phyloP scores from a whole-genome alignment of 2,329 filamentous ascomycete species.

The Aspergillus chevalieri region DNA sequence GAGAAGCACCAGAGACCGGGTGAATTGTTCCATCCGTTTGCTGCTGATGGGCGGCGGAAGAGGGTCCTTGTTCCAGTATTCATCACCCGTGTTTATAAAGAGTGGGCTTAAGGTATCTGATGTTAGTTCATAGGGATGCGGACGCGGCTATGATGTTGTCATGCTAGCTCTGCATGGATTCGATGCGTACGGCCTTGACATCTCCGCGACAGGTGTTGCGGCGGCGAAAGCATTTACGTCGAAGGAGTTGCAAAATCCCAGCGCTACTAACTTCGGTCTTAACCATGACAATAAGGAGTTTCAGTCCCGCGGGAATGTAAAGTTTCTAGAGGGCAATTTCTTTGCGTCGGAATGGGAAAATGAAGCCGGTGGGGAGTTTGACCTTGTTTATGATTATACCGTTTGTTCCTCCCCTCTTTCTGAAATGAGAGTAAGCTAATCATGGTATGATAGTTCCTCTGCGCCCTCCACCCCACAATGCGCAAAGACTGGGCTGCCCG shows the following conservation, averaged over 20 bases:
- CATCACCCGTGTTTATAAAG: background rate
- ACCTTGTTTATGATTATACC: conserved; percentile 60
- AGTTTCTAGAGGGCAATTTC: conserved; percentile 36
- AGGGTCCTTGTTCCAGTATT: conserved; percentile 25
- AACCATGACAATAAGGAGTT: background rate
- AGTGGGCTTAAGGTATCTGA: background rate
- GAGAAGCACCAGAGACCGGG: conserved; percentile 14
- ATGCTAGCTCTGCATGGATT: conserved; percentile 28
- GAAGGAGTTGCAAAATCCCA: conserved; percentile 11
- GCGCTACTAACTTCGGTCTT: conserved; percentile 13
- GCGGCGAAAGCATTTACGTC: conserved; percentile 16
- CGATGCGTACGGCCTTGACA: conserved; percentile 24
- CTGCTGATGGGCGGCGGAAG: conserved; percentile 13
- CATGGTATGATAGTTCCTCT: conserved; percentile 50
- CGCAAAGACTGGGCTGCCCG: conserved; percentile 51
- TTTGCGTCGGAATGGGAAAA: conserved; percentile 55
- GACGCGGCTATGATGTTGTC: conserved; percentile 28
- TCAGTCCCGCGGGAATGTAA: background rate
- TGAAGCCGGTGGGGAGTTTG: conserved; percentile 47
- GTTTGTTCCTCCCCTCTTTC: conserved; percentile 29
- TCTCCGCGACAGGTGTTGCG: conserved; percentile 20
- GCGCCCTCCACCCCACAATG: conserved; percentile 50
- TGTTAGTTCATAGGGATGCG: conserved; percentile 23
- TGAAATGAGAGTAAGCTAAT: background rate
- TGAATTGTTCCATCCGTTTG: conserved; percentile 13